Base-by-base conservation (phyloP, 2,329 filamentous ascomycete species). In the Fusarium camptoceras region DNA sequence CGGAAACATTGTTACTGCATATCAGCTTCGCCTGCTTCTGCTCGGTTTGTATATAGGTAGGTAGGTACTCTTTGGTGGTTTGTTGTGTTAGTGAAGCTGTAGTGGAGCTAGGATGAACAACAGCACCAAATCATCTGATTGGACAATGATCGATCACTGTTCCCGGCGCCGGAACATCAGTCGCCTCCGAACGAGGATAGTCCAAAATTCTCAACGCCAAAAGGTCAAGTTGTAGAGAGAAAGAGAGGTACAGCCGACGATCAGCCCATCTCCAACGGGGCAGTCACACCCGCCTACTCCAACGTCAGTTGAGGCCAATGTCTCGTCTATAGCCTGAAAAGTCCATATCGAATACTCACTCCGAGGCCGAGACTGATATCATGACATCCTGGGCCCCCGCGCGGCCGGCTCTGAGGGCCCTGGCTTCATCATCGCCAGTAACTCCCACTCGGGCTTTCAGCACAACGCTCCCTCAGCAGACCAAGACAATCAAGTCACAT, bases 1-100 rank as follows among this genome's bases (percentile, higher is more conserved):
- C 0, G 88, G 88, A 4, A 90, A 78, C 87, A 90, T 89, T 20
- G 76, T 58, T 37, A 59, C 60, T 20, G 34, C 50, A 49, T 37
- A 57, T 25, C 65, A 70, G 28, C 28, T 37, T 25, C 44, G 53
- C 24, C 42, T 46, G 47, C 51, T 27, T 18, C 47, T 11, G 18
- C 37, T 42, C 25, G 50, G 46, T 43, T 48, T 22, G 39, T 28
- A 37, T 37, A 30, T 30, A 16, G 7, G 30, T 31, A n/a, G 34
- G 18, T 37, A 37, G 18, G 18, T 37, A 53, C 39, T 39, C 34
- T 44, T 53, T 55, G 39, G 39, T 62, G 24, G 51, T 39, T 50
- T 55, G 34, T 65, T 65, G 39, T 57, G 39, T 57, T 55, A 64
- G 49, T 66, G 28, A 68, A 59, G 56, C 61, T 54, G 25, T 30